A percentile compares a stretch with the other conserved stretches of the same genome.
Conservation (phyloP, 2,329 filamentous ascomycete genomes). For the Aspergillus pseudoglaucus region DNA sequence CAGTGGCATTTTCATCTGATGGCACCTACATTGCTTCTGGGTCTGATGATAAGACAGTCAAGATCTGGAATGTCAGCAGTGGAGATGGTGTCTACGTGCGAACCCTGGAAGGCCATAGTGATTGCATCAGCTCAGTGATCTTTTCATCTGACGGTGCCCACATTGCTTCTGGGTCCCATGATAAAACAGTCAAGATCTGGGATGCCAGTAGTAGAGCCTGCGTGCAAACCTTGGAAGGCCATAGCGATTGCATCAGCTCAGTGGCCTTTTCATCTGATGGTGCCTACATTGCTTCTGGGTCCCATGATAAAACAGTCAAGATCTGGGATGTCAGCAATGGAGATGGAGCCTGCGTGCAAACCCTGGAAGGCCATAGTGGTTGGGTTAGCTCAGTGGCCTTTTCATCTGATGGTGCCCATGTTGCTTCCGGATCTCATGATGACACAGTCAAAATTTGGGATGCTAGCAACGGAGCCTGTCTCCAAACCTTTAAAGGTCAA, state of each 20-base stretch:
- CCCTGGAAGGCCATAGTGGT: conserved; percentile 9
- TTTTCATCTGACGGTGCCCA: conserved; percentile 18
- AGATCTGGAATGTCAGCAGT: conserved; percentile 33
- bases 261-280: conserved; percentile 21
- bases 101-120: conserved; percentile 8
- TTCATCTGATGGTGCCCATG: conserved; percentile 14
- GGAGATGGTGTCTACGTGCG: conserved; percentile 2
- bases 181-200: conserved; percentile 20
- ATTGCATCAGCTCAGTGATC: conserved; percentile 6
- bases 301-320: conserved; percentile 15
- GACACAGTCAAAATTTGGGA: conserved; percentile 20
- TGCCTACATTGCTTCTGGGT: conserved; percentile 17
- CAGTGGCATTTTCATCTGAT: conserved; percentile 20
- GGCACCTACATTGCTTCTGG: conserved; percentile 17
- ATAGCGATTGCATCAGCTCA: conserved; percentile 4
- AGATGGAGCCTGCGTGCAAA: conserved; percentile 3
- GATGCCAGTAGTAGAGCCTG: conserved; percentile 29
- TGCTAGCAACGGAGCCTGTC: conserved; percentile 27
- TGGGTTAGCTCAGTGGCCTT: conserved; percentile 13
- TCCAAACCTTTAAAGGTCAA: conserved; percentile 15
- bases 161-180: conserved; percentile 17
- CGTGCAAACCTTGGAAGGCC: conserved; percentile 9
- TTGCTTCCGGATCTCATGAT: conserved; percentile 20
- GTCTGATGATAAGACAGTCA: conserved; percentile 17
- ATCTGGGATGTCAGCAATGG: conserved; percentile 33